These are phyloP conservation scores for Salix viminalis DNA, from an alignment of 345 rosid species.

Conservation along the genomic window DNA sequence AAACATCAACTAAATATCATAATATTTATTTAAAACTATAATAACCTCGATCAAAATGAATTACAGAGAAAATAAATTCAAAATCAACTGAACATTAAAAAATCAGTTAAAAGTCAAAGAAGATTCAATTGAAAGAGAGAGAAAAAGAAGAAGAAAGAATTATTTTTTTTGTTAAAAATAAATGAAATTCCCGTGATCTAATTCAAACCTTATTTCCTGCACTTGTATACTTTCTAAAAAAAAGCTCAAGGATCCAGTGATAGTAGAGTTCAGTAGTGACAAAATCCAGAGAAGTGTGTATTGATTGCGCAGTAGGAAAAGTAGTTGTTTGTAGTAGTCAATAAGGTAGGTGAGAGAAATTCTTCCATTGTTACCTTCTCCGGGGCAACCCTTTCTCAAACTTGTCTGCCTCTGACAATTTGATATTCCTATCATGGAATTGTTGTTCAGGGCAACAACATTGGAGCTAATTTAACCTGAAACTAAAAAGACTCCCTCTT, in stretches of 20 bases:
- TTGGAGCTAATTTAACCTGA: not conserved
- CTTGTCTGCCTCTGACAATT: not conserved
- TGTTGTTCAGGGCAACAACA: not conserved
- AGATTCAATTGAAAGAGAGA: too few relatives aligned
- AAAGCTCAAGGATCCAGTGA: not conserved
- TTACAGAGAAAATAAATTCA: too few relatives aligned
- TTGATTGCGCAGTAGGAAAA: not conserved
- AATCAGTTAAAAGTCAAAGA: too few relatives aligned
- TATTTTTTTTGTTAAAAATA: too few relatives aligned
- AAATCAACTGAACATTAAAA: too few relatives aligned
- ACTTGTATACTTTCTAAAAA: too few relatives aligned
- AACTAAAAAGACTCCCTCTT: not conserved
- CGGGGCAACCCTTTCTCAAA: slow-evolving; percentile 1
- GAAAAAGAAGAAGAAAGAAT: too few relatives aligned
- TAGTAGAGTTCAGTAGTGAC: not conserved
- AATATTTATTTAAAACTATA: too few relatives aligned
- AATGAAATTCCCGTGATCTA: not conserved
- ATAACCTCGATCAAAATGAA: too few relatives aligned
- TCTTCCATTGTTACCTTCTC: not conserved
- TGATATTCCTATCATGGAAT: not conserved
- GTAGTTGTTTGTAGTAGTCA: not conserved
- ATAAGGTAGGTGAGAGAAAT: not conserved
- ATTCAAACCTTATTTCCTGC: not conserved
- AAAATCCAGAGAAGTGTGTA: not conserved
- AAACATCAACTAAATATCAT: fast-evolving